A percentile compares a stretch with the other conserved stretches of the same genome.
Conservation (phyloP, 441 rosid species). For the Euphorbia celastroides region DNA sequence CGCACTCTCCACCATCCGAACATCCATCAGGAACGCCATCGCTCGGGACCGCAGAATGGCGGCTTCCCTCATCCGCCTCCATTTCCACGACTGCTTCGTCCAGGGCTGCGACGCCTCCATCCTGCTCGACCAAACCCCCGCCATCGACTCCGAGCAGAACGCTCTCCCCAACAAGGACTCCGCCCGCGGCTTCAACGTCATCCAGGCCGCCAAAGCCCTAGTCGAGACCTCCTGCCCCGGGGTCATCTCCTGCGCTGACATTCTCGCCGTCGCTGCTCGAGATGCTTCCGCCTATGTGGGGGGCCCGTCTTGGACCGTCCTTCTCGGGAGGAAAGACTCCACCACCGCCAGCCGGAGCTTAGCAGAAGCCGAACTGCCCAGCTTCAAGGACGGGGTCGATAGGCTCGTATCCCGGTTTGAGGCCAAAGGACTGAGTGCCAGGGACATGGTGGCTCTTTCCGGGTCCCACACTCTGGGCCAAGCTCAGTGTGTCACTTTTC, state of each 20-base stretch:
- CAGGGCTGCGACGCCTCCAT: constrained; percentile 31
- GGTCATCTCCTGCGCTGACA: constrained; percentile 57
- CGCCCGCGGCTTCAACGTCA: constrained; percentile 21
- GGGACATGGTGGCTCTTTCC: constrained; percentile 44
- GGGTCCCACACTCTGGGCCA: constrained; percentile 34
- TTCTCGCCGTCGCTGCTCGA: constrained; percentile 48
- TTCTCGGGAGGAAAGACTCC: constrained; percentile 50
- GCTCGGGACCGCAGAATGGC: constrained; percentile 55
- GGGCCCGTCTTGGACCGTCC: constrained; percentile 45
- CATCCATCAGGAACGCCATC: constrained; percentile 39
- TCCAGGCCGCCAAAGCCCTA: constrained; percentile 38
- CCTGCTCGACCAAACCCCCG: too few species aligned
- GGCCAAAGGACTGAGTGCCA: constrained; percentile 37
- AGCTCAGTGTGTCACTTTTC: constrained; percentile 47
- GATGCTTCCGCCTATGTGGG: constrained; percentile 58
- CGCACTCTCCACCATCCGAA: constrained; percentile 40
- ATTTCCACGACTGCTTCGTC: constrained; percentile 32
- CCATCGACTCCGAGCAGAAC: too few species aligned
- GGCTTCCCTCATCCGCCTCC: constrained; percentile 56
- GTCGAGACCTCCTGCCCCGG: constrained; percentile 49
- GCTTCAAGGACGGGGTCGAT: constrained; percentile 17
- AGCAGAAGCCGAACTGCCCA: neutral
- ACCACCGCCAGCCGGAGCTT: neutral
- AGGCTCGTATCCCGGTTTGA: constrained; percentile 18
- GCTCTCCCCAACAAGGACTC: too few species aligned